These are phyloP conservation scores for Daucus carota DNA, from an alignment of 129 eudicot species.

Conservation along the genomic window DNA sequence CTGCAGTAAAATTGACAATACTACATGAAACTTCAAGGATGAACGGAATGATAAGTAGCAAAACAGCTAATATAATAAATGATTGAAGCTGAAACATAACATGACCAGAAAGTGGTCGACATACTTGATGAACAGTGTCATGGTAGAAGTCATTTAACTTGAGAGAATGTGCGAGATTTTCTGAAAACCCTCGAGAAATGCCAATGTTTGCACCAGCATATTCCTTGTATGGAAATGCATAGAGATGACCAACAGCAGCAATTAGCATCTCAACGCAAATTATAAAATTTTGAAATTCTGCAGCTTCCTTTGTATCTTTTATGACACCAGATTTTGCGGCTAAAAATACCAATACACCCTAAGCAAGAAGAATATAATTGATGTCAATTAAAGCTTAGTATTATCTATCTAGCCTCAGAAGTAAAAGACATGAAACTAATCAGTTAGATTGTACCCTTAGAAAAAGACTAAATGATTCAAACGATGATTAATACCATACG, in stretches of 20 bases:
- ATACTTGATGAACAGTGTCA: constrained; percentile 94
- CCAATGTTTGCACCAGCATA: constrained; percentile 97
- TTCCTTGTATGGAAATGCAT: constrained; percentile 93
- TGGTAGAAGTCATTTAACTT: constrained; percentile 86
- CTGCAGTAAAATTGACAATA: constrained; percentile 28
- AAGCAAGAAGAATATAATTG: not conserved
- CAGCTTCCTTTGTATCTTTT: constrained; percentile 78
- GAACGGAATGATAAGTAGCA: not conserved
- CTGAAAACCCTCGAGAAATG: constrained; percentile 57
- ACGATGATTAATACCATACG: not conserved
- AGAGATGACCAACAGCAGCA: constrained; percentile 93
- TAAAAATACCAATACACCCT: constrained; percentile 96
- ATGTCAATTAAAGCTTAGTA: not conserved
- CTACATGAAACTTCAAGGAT: not conserved
- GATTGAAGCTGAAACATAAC: not conserved
- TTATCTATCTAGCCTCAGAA: not conserved
- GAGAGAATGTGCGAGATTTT: constrained; percentile 87
- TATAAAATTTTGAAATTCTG: constrained; percentile 77
- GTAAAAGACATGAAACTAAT: not conserved
- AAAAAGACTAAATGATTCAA: not conserved
- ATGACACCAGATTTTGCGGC: constrained; percentile 85
- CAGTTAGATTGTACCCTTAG: not conserved
- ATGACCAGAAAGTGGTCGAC: not conserved
- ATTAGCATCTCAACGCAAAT: constrained; percentile 95
- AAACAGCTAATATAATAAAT: not conserved